Conservation (phyloP, 2,329 filamentous ascomycete genomes). For the Alternaria atra region DNA sequence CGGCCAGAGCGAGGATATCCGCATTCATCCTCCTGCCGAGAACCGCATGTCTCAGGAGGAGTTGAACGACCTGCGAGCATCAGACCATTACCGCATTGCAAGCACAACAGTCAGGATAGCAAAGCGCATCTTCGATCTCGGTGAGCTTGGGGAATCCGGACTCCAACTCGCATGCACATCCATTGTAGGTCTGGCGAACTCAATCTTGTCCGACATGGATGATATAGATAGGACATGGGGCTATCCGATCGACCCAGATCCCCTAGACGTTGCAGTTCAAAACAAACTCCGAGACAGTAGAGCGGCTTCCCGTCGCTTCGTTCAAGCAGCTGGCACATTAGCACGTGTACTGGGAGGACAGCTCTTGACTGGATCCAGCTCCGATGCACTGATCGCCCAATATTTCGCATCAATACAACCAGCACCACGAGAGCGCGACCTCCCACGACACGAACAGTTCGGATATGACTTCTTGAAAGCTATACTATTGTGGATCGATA, state of each 20-base stretch:
- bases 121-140: conserved; percentile 64
- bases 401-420: conserved; percentile 61
- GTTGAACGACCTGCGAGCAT: conserved; percentile 59
- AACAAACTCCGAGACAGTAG: conserved; percentile 65
- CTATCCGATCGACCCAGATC: conserved; percentile 66
- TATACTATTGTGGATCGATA: conserved; percentile 69
- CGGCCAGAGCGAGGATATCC: conserved; percentile 67
- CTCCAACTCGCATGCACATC: conserved; percentile 56
- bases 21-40: conserved; percentile 52
- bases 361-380: conserved; percentile 55
- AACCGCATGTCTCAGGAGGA: conserved; percentile 49
- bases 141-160: conserved; percentile 39
- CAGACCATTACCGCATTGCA: conserved; percentile 66
- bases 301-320: conserved; percentile 66
- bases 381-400: conserved; percentile 50
- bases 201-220: conserved; percentile 64
- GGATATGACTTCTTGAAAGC: conserved; percentile 72
- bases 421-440: conserved; percentile 50
- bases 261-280: conserved; percentile 63
- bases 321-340: conserved; percentile 69
- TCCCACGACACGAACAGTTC: conserved; percentile 60
- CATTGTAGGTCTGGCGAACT: conserved; percentile 51
- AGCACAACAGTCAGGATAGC: conserved; percentile 64
- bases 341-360: conserved; percentile 65
- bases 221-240: conserved; percentile 64